Evolutionary conservation across 768 basidiomycete species (phyloP), one percentile per base, ranked within the genome.

Genomic region (Phanerodontia chrysosporium): DNA sequence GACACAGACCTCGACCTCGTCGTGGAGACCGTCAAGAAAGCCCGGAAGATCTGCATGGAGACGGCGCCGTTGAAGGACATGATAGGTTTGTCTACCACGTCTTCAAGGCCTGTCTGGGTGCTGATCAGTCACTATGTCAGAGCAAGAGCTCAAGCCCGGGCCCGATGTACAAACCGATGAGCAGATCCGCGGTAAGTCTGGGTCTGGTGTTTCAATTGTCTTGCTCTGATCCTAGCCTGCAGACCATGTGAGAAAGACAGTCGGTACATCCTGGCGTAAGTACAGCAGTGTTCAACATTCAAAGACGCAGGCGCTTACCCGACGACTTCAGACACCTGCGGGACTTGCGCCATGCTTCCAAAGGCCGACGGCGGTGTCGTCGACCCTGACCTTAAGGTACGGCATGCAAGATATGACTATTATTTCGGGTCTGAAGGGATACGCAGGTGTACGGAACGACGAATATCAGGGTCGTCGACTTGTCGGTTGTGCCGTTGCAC

Each of bases 391-490:
- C 58, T 82, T 57, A 61, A 66, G 29, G 80, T 83, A 24, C 18
- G 6, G 8, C 8, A 6, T 18, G 44, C n/a, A n/a, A n/a, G n/a
- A n/a, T 45, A 24, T 45, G 8, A 18, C 8, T n/a, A 8, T 18
- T 45, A n/a, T 18, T 8, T n/a, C 6, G 8, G 45, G 6, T 45
- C 46, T 6, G 22, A 28, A 6, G 8, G 25, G 5, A 6, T 46
- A 3, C 49, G 3, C 44, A 55, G 60, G 68, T 71, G 0, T 68
- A 66, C 57, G 78, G 77, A 5, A 78, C 77, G 2, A 62, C 58
- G 14, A 79, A 79, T 53, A 39, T 80, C 25, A 73, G 80, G 5
- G 76, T 81, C 22, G 77, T 72, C 27, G 79, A 80, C 61, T 45
- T 72, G 9, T 77, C 75, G 8, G 64, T 80, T 30, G 51, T 79